A percentile compares a stretch with the other conserved stretches of the same genome.
phyloP scores from a whole-genome alignment of 768 basidiomycete species.

The Termitomyces sp. region DNA sequence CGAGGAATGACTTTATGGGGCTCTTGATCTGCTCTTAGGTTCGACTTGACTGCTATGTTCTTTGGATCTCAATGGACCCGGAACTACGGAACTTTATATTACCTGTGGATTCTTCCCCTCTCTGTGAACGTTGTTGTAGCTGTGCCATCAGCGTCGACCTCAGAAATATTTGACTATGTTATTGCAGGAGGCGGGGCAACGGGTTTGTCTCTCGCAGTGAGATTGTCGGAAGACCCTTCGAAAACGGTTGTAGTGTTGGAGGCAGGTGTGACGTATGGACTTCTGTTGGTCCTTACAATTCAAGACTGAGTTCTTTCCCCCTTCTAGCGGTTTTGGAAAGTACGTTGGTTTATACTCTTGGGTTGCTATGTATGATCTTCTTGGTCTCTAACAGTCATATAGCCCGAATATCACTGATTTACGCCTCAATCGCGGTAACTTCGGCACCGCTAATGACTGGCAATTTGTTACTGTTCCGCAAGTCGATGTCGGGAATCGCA shows the following conservation, averaged over 20 bases:
- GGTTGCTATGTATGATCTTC: too few relatives aligned
- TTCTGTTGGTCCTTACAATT: neutral
- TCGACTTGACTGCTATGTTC: too few relatives aligned
- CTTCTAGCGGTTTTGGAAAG: constrained; percentile 9
- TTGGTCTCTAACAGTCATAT: too few relatives aligned
- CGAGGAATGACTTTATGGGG: too few relatives aligned
- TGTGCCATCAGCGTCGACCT: neutral
- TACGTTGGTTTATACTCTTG: neutral
- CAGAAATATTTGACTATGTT: constrained; percentile 3
- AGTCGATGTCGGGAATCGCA: constrained; percentile 3
- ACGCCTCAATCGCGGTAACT: constrained; percentile 10
- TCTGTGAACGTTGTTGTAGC: too few relatives aligned
- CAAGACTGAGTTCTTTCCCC: neutral
- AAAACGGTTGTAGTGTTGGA: constrained; percentile 9
- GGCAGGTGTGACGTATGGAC: constrained; percentile 4
- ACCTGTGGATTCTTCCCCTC: too few relatives aligned
- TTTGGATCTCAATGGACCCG: too few relatives aligned
- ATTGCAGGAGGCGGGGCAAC: constrained; percentile 10
- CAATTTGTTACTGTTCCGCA: constrained; percentile 13
- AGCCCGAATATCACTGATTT: constrained; percentile 12
- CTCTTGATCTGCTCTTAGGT: too few relatives aligned
- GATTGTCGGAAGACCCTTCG: constrained; percentile 10
- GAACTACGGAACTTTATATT: too few relatives aligned
- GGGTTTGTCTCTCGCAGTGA: constrained; percentile 5
- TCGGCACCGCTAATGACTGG: constrained; percentile 12